Conservation (phyloP, 257 asterid genomes). For the Solanum virginianum region DNA sequence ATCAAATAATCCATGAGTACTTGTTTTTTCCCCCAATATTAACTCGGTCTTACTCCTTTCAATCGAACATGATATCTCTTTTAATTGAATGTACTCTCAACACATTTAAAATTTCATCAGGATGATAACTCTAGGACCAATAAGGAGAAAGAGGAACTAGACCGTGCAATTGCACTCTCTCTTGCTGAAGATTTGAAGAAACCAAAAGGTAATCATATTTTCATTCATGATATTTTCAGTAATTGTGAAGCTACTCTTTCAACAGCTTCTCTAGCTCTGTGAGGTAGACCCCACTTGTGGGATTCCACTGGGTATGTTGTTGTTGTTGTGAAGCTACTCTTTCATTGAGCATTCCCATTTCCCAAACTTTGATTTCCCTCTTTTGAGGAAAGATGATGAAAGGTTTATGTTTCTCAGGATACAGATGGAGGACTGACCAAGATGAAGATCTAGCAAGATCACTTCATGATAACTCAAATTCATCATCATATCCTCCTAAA, state of each 20-base stretch:
- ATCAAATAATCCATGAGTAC: background rate
- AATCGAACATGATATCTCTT: background rate
- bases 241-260: background rate
- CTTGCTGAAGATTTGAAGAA: slow-evolving; percentile 59
- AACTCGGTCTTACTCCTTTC: background rate
- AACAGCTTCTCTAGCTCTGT: too few relatives aligned
- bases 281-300: too few relatives aligned
- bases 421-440: slow-evolving; percentile 34
- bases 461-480: slow-evolving; percentile 29
- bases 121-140: slow-evolving; percentile 54
- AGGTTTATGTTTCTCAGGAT: slow-evolving; percentile 32
- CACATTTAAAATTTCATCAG: slow-evolving; percentile 9
- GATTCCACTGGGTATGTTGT: too few relatives aligned
- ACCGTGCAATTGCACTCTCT: slow-evolving; percentile 85
- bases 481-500: slow-evolving; percentile 10
- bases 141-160: slow-evolving; percentile 71
- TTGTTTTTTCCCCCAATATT: background rate
- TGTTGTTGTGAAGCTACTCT: background rate
- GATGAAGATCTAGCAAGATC: slow-evolving; percentile 49
- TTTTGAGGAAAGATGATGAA: background rate
- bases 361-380: background rate
- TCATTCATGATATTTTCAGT: background rate
- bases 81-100: background rate
- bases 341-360: background rate
- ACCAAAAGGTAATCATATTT: slow-evolving; percentile 42